A percentile compares a stretch with the other conserved stretches of the same genome.
These are phyloP conservation scores for Suhomyces kunorum DNA, from an alignment of 1,139 yeast species.

Conservation along the genomic window DNA sequence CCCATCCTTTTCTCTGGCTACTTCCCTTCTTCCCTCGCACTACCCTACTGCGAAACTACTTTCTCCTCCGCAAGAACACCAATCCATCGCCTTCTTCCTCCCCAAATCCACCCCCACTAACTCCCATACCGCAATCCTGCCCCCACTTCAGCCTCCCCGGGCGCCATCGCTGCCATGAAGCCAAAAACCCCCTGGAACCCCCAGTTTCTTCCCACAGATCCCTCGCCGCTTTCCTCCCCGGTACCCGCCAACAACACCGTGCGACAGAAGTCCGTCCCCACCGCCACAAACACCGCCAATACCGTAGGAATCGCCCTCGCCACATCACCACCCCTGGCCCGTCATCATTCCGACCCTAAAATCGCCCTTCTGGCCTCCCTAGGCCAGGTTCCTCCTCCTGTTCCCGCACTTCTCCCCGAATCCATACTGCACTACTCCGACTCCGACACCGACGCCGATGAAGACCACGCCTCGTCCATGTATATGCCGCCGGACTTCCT, in stretches of 20 bases:
- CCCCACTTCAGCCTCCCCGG: background rate
- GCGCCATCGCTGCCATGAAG: slow-evolving; percentile 3
- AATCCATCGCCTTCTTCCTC: background rate
- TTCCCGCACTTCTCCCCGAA: background rate
- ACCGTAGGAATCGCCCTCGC: background rate
- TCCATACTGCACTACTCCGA: no score
- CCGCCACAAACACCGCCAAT: background rate
- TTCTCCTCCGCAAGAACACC: no score
- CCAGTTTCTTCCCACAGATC: slow-evolving; percentile 14
- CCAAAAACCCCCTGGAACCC: slow-evolving; percentile 9
- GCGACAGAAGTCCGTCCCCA: slow-evolving; percentile 3
- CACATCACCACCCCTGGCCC: no score
- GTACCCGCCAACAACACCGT: slow-evolving; percentile 1
- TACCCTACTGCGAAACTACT: background rate
- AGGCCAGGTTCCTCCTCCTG: background rate
- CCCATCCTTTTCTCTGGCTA: background rate
- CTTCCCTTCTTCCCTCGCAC: background rate
- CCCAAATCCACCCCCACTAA: background rate
- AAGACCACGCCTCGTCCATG: slow-evolving; percentile 8
- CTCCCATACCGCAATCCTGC: background rate
- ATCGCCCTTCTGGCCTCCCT: background rate
- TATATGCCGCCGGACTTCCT: slow-evolving; percentile 54
- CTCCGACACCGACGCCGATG: slow-evolving; percentile 9
- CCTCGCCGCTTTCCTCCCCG: slow-evolving; percentile 15
- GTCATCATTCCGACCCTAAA: background rate